Base-by-base conservation (phyloP, 2,329 filamentous ascomycete species). In the Pseudogymnoascus sp. region DNA sequence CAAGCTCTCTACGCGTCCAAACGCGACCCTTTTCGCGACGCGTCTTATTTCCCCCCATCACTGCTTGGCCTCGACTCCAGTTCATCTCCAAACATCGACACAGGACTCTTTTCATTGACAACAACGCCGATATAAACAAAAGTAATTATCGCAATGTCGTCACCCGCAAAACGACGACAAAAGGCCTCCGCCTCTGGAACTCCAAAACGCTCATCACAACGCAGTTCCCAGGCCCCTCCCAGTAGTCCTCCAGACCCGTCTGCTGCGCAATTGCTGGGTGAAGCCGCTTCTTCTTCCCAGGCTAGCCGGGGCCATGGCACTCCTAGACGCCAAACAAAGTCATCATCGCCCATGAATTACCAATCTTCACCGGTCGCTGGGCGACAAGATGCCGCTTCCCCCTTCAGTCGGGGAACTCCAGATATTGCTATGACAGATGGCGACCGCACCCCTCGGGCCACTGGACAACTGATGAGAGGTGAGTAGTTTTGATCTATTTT, bases 271-370 rank as follows among this genome's bases (percentile, higher is more conserved):
- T 69, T 75, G 56, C 71, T 73, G n/a, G 69, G 64, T 64, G 72
- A 75, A 64, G 72, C 72, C 60, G 72, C 71, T 50, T 72, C 70
- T 5, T 73, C 73, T 7, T 71, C 72, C 61, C 65, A 25, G 21
- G 64, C 31, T 4, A 37, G 28, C 67, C 68, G 63, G 64, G 72
- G 68, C 71, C 67, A 62, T 37, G 73, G 73, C 46, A 82, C 81
- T 61, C 82, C 82, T 66, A 79, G 79, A 60, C 75, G 75, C 63
- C 80, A 81, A 21, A 79, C 82, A 69, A 79, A 87, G 66, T 93
- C 91, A 2, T 95, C 91, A 3, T 96, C 92, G 64, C 93, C 93
- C 42, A 81, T 96, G 67, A 90, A 90, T 75, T 96, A 87, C 75
- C 85, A 81, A 66, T 87, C 84, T 0, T 88, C 85, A 16, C 84